Evolutionary conservation across 2,329 filamentous ascomycete genomes (phyloP).

Genomic region (Colletotrichum navitas): DNA sequence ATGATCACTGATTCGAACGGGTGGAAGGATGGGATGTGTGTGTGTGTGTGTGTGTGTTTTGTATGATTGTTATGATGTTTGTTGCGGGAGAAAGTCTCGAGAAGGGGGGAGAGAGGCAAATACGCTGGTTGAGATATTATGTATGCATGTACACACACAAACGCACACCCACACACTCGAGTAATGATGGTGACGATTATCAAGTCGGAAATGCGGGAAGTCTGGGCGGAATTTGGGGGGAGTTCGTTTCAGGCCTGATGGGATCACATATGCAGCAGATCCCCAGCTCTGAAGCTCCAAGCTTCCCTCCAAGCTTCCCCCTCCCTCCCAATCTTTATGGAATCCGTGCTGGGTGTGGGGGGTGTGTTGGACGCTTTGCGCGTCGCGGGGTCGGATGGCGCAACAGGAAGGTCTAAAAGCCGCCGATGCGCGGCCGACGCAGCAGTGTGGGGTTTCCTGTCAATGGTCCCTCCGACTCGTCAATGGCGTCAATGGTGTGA

Average conservation of each 20-base stretch:
- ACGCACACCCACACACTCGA: not conserved
- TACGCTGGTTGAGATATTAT: not conserved
- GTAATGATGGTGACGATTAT: not conserved
- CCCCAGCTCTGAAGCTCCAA: not conserved
- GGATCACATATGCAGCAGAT: not conserved
- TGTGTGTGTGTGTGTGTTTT: no score
- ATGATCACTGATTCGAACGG: constrained; percentile 25
- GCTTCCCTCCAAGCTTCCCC: not conserved
- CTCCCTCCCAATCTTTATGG: not conserved
- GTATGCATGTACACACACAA: no score
- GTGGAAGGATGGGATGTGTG: no score
- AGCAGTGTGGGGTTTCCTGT: not conserved
- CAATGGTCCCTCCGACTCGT: constrained; percentile 13
- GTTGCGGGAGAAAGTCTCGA: not conserved
- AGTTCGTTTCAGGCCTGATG: constrained; percentile 16
- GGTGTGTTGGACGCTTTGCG: constrained; percentile 28
- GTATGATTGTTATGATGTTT: no score
- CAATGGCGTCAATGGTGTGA: not conserved
- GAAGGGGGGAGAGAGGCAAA: not conserved
- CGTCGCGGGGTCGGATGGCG: constrained; percentile 38
- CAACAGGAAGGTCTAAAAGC: constrained; percentile 38
- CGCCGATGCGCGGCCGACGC: constrained; percentile 27
- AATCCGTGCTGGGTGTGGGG: not conserved
- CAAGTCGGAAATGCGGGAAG: not conserved
- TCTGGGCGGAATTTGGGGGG: not conserved